phyloP scores from a whole-genome alignment of 2,329 filamentous ascomycete species.

The Clarireedia paspali region DNA sequence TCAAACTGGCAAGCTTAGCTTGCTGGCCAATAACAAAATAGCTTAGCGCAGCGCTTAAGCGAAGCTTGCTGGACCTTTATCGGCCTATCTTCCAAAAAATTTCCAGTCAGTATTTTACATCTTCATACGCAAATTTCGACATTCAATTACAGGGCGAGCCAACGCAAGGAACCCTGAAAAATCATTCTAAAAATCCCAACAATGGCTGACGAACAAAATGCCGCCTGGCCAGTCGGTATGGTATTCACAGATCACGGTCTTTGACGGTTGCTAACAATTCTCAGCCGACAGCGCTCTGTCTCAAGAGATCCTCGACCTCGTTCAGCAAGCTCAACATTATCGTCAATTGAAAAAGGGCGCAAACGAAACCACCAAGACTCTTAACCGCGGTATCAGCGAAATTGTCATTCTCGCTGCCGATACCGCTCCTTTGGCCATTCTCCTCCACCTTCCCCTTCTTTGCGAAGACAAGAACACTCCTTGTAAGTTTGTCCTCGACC shows the following conservation, averaged over 20 bases:
- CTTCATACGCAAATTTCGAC: slow-evolving; percentile 4
- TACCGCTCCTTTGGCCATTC: slow-evolving; percentile 77
- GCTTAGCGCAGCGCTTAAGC: slow-evolving; percentile 8
- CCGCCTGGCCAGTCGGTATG: slow-evolving; percentile 19
- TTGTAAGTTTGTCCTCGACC: slow-evolving; percentile 22
- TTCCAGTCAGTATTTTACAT: slow-evolving; percentile 1
- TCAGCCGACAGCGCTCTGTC: slow-evolving; percentile 66
- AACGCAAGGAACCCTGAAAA: slow-evolving; percentile 52
- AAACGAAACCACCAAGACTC: slow-evolving; percentile 79
- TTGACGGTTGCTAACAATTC: slow-evolving; percentile 24
- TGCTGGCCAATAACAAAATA: slow-evolving; percentile 6
- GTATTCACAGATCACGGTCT: slow-evolving; percentile 33
- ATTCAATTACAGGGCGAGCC: slow-evolving; percentile 44
- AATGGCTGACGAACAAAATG: slow-evolving; percentile 31
- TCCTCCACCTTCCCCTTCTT: slow-evolving; percentile 82
- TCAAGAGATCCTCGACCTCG: slow-evolving; percentile 74
- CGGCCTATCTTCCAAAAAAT: slow-evolving; percentile 3
- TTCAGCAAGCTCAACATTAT: slow-evolving; percentile 51
- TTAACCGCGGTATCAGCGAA: slow-evolving; percentile 87
- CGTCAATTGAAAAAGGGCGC: slow-evolving; percentile 84
- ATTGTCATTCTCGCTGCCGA: slow-evolving; percentile 86
- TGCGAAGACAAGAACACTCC: slow-evolving; percentile 75
- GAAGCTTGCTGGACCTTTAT: slow-evolving; percentile 2
- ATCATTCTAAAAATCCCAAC: slow-evolving; percentile 12
- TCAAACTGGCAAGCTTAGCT: slow-evolving; percentile 20